Evolutionary conservation across 2,329 filamentous ascomycete species (phyloP).

Genomic region (Colletotrichum melonis): DNA sequence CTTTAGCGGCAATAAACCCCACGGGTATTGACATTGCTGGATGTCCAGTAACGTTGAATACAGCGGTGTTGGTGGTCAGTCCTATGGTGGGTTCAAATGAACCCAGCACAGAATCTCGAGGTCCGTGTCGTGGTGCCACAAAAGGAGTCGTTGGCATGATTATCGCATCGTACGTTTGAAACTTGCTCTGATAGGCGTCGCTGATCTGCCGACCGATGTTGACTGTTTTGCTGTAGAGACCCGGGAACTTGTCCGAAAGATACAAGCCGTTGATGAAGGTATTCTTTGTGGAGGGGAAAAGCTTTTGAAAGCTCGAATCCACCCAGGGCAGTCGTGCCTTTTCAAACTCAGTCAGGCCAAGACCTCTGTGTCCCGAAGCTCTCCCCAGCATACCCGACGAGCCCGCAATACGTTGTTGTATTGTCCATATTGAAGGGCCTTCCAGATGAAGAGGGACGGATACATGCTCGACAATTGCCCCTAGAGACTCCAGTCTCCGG

Average conservation of each 20-base stretch:
- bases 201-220: constrained; percentile 58
- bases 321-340: constrained; percentile 57
- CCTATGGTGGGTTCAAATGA: constrained; percentile 64
- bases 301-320: constrained; percentile 59
- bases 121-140: constrained; percentile 56
- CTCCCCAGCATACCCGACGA: constrained; percentile 55
- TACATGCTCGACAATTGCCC: constrained; percentile 61
- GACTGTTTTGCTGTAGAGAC: constrained; percentile 59
- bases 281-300: constrained; percentile 65
- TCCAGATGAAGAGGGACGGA: constrained; percentile 61
- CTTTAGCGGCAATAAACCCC: constrained; percentile 54
- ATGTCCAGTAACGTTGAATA: constrained; percentile 68
- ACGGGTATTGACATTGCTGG: constrained; percentile 65
- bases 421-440: constrained; percentile 63
- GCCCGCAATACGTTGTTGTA: constrained; percentile 57
- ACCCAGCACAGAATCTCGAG: constrained; percentile 51
- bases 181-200: constrained; percentile 56
- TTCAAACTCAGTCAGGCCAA: constrained; percentile 63
- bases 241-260: constrained; percentile 54
- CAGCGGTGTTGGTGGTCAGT: constrained; percentile 65
- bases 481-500: constrained; percentile 53
- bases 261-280: constrained; percentile 65
- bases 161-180: constrained; percentile 55
- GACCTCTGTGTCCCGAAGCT: constrained; percentile 57
- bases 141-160: constrained; percentile 62